Evolutionary conservation across 768 basidiomycete species (phyloP), one percentile per base, ranked within the genome.

Genomic region (Amanita thiersii): DNA sequence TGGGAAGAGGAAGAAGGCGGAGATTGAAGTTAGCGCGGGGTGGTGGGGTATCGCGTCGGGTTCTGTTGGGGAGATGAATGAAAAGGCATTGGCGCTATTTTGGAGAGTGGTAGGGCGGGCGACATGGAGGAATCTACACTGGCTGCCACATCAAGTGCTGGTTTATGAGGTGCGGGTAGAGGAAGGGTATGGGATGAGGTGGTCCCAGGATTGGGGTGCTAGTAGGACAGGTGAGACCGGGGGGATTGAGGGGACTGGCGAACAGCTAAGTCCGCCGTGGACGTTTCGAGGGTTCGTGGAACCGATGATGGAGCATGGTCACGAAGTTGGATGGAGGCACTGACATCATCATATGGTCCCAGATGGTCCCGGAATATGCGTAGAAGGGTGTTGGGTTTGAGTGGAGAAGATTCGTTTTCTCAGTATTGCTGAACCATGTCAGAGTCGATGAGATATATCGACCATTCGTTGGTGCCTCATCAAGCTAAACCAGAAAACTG

Each of bases 101-200:
- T 67, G 68, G 61, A 72, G 60, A 51, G 66, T 81, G 45, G 64
- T 73, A 62, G 55, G 69, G 37, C 52, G 52, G 7, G 71, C 72
- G 29, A 72, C 71, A 20, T 81, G 80, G 80, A 62, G 67, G 39
- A 81, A 82, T 56, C 45, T 82, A 26, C 80, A 82, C 51, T 79
- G 76, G 77, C 54, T 82, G 2, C 78, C 80, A 2, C 78, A 79
- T 50, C 62, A 66, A 30, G 62, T 80, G 12, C 53, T 82, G 44
- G 77, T 80, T 19, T 82, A 80, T 50, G 79, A 82, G 50, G 66
- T 69, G 5, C 61, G 79, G 42, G 71, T 79, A 15, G 49, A 58
- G 3, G 76, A 75, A 42, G 79, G 79, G 0, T 82, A 81, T 59
- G 79, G 79, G 0, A 75, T 81, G 77, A 63, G 79, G 9, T 81